A percentile compares a stretch with the other conserved stretches of the same genome.
Conservation (phyloP, 371 early-diverging fungal species). For the Lichtheimia corymbifera region DNA sequence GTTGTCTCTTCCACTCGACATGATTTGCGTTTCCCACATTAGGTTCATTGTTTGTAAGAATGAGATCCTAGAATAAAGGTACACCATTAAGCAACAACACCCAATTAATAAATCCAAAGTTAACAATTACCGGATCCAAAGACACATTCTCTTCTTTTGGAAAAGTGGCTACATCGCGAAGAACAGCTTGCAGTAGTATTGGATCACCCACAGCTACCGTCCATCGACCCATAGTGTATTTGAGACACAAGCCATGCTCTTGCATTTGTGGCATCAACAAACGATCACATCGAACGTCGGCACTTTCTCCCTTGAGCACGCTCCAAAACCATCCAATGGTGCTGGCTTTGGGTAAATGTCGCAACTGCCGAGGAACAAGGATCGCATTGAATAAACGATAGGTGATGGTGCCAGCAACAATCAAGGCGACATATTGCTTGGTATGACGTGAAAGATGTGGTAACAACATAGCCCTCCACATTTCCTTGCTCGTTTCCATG, state of each 20-base stretch:
- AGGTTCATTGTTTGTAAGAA: slow-evolving; percentile 9
- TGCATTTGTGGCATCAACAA: slow-evolving; percentile 22
- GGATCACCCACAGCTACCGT: slow-evolving; percentile 28
- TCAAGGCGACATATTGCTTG: too few relatives aligned
- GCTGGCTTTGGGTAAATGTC: slow-evolving; percentile 29
- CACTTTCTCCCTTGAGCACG: slow-evolving; percentile 18
- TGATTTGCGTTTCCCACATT: slow-evolving; percentile 17
- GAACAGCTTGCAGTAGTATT: slow-evolving; percentile 18
- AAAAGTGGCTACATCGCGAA: slow-evolving; percentile 22
- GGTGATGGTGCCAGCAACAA: not conserved
- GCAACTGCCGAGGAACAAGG: slow-evolving; percentile 19
- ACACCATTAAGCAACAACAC: slow-evolving; percentile 14
- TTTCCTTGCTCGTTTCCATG: too few relatives aligned
- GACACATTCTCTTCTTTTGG: slow-evolving; percentile 21
- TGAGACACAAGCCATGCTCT: slow-evolving; percentile 30
- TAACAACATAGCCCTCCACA: too few relatives aligned
- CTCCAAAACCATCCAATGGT: slow-evolving; percentile 25
- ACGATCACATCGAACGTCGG: slow-evolving; percentile 19
- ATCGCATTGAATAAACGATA: not conserved
- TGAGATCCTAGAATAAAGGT: slow-evolving; percentile 11
- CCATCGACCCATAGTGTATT: slow-evolving; percentile 29
- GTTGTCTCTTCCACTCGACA: slow-evolving; percentile 24
- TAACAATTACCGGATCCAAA: slow-evolving; percentile 23
- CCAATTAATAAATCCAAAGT: not conserved
- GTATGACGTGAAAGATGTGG: too few relatives aligned